Base-by-base conservation (phyloP, 2,329 filamentous ascomycete genomes). In the Boeremia exigua region DNA sequence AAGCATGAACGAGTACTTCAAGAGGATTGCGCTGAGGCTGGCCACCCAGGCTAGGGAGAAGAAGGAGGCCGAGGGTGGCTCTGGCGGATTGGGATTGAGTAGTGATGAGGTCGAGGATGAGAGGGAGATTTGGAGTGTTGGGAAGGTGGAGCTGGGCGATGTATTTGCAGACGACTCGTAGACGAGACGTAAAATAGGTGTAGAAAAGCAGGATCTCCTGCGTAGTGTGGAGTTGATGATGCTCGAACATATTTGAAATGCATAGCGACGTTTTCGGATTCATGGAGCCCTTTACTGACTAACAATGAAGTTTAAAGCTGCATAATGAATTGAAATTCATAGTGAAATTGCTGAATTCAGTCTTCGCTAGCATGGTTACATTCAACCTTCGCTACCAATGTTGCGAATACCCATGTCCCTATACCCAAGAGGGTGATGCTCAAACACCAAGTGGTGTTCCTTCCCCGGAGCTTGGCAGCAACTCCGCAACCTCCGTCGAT, bases 1-100 rank as follows among this genome's bases (percentile, higher is more conserved):
- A 65, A 92, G 89, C 74, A 97, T 99, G 89, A 85, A 88, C 56
- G 95, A 99, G 75, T 99, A 99, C 79, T 98, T 98, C 80, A 96
- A 96, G 82, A 84, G 95, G 37, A 91, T 99, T 61, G 92, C 92
- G 1, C 76, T 94, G 69, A 86, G 93, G 65, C 79, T 98, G 17
- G 94, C 90, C n/a, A 85, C 81, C 15, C 95, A 98, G 75, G 92
- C 91, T 1, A 85, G 92, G 59, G 95, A 99, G 79, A 85, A 95
- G 66, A 90, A 86, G 70, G 93, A 96, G 65, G 95, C 95, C 0
- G 93, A 97, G 73, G 94, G 93, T 59, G 95, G 94, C 7, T 85
- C 88, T 55, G 93, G 93, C 42, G 92, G 92, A 0, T 73, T 98
- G 45, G 93, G 93, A 0, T 75, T 99, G 67, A 90, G 89, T 30